Evolutionary conservation across 2,329 filamentous ascomycete species (phyloP).

Genomic region (Sporothrix pallida): DNA sequence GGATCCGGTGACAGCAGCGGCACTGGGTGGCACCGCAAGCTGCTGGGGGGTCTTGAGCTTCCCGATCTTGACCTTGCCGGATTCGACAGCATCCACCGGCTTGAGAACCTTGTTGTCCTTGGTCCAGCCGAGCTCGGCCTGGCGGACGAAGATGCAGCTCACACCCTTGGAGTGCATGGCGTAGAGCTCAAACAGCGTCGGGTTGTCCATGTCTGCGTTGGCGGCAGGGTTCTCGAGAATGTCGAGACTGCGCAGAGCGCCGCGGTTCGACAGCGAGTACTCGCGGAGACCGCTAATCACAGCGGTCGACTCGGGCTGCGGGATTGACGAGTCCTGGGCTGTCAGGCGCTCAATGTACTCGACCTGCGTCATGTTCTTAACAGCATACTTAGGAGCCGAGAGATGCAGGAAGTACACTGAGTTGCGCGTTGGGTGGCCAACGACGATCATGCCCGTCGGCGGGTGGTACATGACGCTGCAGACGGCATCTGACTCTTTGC

Average conservation of each 20-base stretch:
- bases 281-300: constrained; percentile 97
- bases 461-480: constrained; percentile 97
- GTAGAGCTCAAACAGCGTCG: constrained; percentile 89
- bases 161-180: constrained; percentile 97
- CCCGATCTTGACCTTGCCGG: constrained; percentile 75
- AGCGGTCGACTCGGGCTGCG: constrained; percentile 89
- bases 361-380: constrained; percentile 83
- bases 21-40: constrained; percentile 49
- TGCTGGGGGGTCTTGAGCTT: constrained; percentile 64
- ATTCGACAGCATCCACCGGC: constrained; percentile 75
- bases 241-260: constrained; percentile 85
- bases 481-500: constrained; percentile 95
- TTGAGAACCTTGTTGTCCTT: constrained; percentile 85
- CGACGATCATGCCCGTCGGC: constrained; percentile 86
- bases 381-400: constrained; percentile 89
- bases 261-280: constrained; percentile 87
- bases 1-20: constrained; percentile 46
- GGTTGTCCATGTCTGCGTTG: constrained; percentile 68
- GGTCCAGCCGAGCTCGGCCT: constrained; percentile 89
- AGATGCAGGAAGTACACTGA: constrained; percentile 97
- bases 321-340: constrained; percentile 72
- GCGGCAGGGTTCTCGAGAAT: constrained; percentile 77
- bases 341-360: constrained; percentile 82
- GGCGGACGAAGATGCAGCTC: constrained; percentile 84
- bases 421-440: constrained; percentile 95